Percentiles rank a stretch among this genome's conserved stretches.
Evolutionary conservation across 1,284 basidiomycete genomes (phyloP).

Genomic region (Pascua guehoae): DNA sequence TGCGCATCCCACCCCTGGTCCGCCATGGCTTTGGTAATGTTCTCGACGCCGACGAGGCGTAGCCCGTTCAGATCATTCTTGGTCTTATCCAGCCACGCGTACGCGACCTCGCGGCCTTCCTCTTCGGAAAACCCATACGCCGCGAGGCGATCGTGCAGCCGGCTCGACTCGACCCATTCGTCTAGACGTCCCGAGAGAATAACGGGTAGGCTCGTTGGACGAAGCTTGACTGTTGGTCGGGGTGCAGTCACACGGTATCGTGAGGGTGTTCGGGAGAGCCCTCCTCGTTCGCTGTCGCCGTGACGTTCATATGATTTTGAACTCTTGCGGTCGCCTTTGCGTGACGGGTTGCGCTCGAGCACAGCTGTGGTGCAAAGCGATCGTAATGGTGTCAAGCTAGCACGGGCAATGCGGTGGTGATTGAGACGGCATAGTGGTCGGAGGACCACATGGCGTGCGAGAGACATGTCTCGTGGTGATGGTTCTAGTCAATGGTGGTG

Average conservation of each 20-base stretch:
- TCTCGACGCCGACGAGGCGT: conserved; percentile 5
- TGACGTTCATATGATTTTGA: no score
- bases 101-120: conserved; percentile 4
- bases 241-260: not conserved
- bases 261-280: not conserved
- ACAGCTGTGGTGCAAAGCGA: no score
- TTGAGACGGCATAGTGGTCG: no score
- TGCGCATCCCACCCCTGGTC: conserved; percentile 27
- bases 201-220: conserved; percentile 3
- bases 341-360: no score
- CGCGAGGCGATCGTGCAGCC: conserved; percentile 20
- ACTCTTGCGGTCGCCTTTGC: no score
- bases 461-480: no score
- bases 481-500: no score
- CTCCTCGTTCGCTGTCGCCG: not conserved
- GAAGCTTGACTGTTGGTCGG: not conserved
- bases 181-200: conserved; percentile 24
- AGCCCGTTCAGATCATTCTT: conserved; percentile 1
- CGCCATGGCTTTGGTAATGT: conserved; percentile 9
- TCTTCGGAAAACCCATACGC: conserved; percentile 27
- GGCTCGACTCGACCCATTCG: conserved; percentile 26
- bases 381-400: no score
- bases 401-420: no score
- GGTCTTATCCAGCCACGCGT: conserved; percentile 5
- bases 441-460: no score